phyloP scores from a whole-genome alignment of 805 yeast species.

The Hanseniaspora pseudoguilliermondii region DNA sequence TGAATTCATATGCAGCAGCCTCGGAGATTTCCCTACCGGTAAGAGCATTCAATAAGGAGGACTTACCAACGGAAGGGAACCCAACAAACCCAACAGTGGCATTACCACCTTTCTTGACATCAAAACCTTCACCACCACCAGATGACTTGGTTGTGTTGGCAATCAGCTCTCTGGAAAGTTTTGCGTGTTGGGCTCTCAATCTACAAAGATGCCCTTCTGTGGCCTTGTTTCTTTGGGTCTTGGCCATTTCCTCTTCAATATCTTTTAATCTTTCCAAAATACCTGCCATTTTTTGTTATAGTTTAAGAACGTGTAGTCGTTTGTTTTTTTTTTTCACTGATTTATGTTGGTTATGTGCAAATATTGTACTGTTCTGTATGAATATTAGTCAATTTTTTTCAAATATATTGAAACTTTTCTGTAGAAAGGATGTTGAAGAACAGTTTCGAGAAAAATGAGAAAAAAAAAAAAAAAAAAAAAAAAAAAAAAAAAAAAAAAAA shows the following conservation, averaged over 20 bases:
- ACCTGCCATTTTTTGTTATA: constrained; percentile 37
- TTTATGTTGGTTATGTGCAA: no score
- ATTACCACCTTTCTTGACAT: constrained; percentile 97
- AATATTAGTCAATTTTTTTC: no score
- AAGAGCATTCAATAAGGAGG: constrained; percentile 70
- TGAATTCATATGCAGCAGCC: constrained; percentile 96
- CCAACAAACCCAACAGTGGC: constrained; percentile 97
- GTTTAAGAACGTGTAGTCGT: no score
- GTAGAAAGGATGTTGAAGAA: no score
- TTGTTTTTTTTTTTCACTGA: no score
- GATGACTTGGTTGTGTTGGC: constrained; percentile 55
- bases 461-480: background rate
- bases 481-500: no score
- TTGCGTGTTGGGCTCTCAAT: constrained; percentile 90
- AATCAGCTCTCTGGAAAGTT: constrained; percentile 80
- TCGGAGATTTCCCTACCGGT: constrained; percentile 89
- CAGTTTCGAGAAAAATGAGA: no score
- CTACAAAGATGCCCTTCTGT: constrained; percentile 96
- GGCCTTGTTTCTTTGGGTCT: constrained; percentile 94
- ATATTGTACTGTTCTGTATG: no score
- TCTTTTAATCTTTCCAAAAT: constrained; percentile 66
- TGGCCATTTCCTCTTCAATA: constrained; percentile 96
- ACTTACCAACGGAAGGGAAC: constrained; percentile 84
- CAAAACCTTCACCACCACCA: constrained; percentile 93
- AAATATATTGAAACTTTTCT: no score